phyloP scores from a whole-genome alignment of 2,329 filamentous ascomycete genomes.

The Sporothrix brunneoviolacea region DNA sequence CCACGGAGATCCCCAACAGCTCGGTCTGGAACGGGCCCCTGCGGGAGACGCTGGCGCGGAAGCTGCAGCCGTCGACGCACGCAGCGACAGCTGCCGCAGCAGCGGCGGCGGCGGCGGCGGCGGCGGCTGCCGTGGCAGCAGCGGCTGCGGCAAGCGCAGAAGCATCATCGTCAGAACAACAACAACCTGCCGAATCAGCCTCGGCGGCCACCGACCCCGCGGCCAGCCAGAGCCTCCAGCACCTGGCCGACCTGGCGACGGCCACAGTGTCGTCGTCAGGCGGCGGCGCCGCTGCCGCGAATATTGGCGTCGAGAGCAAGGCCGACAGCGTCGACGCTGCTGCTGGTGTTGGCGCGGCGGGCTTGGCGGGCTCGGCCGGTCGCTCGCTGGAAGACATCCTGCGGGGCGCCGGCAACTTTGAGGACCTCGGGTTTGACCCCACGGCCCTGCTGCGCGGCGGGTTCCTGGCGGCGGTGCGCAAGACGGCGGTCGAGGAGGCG shows the following conservation, averaged over 20 bases:
- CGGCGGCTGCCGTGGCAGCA: conserved; percentile 20
- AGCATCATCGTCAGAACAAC: background rate
- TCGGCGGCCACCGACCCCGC: conserved; percentile 26
- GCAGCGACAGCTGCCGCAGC: conserved; percentile 12
- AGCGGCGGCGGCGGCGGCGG: background rate
- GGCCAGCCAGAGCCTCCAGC: conserved; percentile 47
- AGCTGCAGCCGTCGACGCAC: conserved; percentile 25
- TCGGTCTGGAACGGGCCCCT: conserved; percentile 49
- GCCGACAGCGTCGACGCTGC: conserved; percentile 7
- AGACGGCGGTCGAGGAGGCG: background rate
- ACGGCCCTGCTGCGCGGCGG: conserved; percentile 31
- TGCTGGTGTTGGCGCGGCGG: too few species aligned
- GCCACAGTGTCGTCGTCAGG: too few species aligned
- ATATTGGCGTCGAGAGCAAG: conserved; percentile 14
- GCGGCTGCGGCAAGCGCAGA: conserved; percentile 14
- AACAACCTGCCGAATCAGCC: conserved; percentile 22
- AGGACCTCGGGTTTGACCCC: conserved; percentile 37
- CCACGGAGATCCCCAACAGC: conserved; percentile 18
- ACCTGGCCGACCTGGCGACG: conserved; percentile 35
- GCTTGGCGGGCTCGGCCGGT: too few species aligned
- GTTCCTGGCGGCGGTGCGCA: conserved; percentile 27
- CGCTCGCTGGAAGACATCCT: conserved; percentile 1
- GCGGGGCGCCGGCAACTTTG: conserved; percentile 29
- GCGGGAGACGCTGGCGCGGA: conserved; percentile 44
- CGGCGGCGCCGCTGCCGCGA: background rate